These are phyloP conservation scores for Pelargonium nanum DNA, from an alignment of 345 rosid species.

Conservation along the genomic window DNA sequence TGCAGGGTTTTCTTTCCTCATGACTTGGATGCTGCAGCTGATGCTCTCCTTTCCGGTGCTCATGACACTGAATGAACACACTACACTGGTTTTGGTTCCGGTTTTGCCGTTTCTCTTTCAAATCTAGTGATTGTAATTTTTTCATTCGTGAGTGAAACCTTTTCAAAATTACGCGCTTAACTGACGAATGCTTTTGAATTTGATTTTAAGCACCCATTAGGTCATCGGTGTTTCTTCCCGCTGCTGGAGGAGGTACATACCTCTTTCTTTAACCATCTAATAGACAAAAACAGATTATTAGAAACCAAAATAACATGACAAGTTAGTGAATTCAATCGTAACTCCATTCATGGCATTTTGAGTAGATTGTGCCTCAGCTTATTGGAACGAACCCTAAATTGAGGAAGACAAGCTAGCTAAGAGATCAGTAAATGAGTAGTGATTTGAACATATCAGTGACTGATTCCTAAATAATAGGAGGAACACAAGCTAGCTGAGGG, in stretches of 20 bases:
- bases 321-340: conserved; percentile 27
- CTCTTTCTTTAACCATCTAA: too few relatives aligned
- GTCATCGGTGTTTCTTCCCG: too few relatives aligned
- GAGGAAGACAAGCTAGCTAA: too few relatives aligned
- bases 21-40: conserved; percentile 67
- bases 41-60: conserved; percentile 51
- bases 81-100: not conserved
- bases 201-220: too few relatives aligned
- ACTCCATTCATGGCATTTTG: conserved; percentile 59
- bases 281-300: not conserved
- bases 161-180: not conserved
- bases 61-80: not conserved
- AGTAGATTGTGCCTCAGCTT: conserved; percentile 53
- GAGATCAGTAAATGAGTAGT: too few relatives aligned
- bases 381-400: conserved; percentile 64
- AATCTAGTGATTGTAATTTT: too few relatives aligned
- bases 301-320: not conserved
- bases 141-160: not conserved
- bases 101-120: not conserved
- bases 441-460: too few relatives aligned
- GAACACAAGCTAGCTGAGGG: too few relatives aligned
- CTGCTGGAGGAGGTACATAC: too few relatives aligned
- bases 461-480: too few relatives aligned
- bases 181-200: too few relatives aligned
- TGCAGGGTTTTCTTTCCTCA: conserved; percentile 93